Evolutionary conservation across 441 rosid species (phyloP), one percentile per base, ranked within the genome.

Genomic region (Gossypium davidsonii): DNA sequence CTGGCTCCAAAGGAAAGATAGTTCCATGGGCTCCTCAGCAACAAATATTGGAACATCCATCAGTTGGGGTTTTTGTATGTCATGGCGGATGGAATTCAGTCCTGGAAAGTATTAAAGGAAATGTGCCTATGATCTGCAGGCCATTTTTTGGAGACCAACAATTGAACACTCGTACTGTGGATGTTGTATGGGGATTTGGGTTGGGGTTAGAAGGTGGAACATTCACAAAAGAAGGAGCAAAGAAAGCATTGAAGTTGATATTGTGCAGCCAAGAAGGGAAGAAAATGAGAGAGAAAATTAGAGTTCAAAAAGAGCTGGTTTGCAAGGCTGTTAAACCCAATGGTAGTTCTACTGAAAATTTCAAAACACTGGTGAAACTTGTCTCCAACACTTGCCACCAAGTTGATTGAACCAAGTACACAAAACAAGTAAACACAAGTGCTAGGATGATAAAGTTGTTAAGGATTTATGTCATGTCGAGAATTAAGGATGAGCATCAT

Each of bases 21-120:
- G 89, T 86, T 20, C 74, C 85, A 0, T 85, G 90, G 90, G 79
- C 82, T 0, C 89, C 90, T 2, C 90, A 88, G 70, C 0, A 56
- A 3, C 6, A 71, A 12, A 74, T 86, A 1, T 25, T 88, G 59
- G 64, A 67, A 25, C 84, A 88, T 71, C 2, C 48, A 4, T 66
- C 88, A 0, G 79, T 79, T 9, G 85, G 83, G 11, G 86, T 75
- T 1, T 84, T 82, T 28, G 55, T 84, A 56, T 84, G 86, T 1
- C 92, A 88, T 26, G 20, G 84, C 0, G 90, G 90, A 3, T 86
- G 89, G 88, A 86, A 88, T 65, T 87, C 89, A 0, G 72, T 83
- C 6, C 11, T 60, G 67, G 92, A 88, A 71, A 79, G 87, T 26
- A 53, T 88, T 2, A 28, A 28, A 4, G 83, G 85, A 0, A 74